phyloP scores from a whole-genome alignment of 805 yeast species.

The Metschnikowia amazonensis region DNA sequence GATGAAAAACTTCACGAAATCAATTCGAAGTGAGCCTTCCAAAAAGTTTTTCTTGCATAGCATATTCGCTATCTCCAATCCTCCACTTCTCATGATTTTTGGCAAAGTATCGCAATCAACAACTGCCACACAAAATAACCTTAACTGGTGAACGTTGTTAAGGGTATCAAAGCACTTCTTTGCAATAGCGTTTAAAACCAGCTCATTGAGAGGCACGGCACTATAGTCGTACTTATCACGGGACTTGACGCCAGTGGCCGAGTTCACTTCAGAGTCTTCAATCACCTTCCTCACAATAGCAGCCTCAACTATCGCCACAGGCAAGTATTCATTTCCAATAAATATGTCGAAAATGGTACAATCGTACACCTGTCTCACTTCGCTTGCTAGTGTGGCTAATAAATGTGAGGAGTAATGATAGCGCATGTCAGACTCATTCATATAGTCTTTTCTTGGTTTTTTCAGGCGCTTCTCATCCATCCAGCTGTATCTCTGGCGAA shows the following conservation, averaged over 20 bases:
- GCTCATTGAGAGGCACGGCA: conserved; percentile 43
- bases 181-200: conserved; percentile 41
- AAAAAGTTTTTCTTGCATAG: conserved; percentile 71
- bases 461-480: conserved; percentile 45
- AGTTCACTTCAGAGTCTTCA: conserved; percentile 27
- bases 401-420: conserved; percentile 87
- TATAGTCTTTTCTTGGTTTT: conserved; percentile 27
- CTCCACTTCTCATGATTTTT: conserved; percentile 76
- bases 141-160: conserved; percentile 56
- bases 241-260: conserved; percentile 13
- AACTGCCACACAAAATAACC: conserved; percentile 77
- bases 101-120: conserved; percentile 81
- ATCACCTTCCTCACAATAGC: conserved; percentile 37
- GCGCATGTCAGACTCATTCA: conserved; percentile 40
- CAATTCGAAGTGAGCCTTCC: conserved; percentile 75
- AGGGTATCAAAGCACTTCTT: conserved; percentile 42
- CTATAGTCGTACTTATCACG: conserved; percentile 23
- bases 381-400: conserved; percentile 76
- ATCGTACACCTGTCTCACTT: conserved; percentile 77
- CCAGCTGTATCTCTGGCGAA: conserved; percentile 73
- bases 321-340: conserved; percentile 74
- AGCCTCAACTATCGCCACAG: conserved; percentile 83
- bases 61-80: conserved; percentile 90
- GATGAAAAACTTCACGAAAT: conserved; percentile 75
- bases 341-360: conserved; percentile 87